Base-by-base conservation (phyloP, 257 asterid genomes). In the Solanum corneliomulleri region DNA sequence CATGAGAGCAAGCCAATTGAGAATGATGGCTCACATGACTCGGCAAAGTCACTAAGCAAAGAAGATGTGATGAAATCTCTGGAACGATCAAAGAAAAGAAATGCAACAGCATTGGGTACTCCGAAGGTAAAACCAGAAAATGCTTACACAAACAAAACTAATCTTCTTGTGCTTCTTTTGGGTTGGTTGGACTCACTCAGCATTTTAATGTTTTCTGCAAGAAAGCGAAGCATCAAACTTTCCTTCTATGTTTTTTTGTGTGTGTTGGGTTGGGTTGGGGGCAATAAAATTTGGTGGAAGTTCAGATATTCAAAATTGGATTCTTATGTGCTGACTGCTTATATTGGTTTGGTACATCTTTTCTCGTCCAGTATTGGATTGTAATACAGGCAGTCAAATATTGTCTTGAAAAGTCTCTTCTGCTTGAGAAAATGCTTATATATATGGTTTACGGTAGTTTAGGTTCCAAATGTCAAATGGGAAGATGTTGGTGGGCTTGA, bases 401-500 rank as follows among this genome's bases (percentile, higher is more conserved):
- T 49, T 49, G 21, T 81, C 66, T 81, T 81, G 69, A 81, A 49
- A 80, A 49, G 31, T 81, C 29, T 49, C 21, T 27, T n/a, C 85
- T 27, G 29, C 85, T 81, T 81, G 69, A 81, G 20, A 49, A 47
- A 49, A 81, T 81, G 66, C 45, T 81, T 81, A 81, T 18, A 18
- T 81, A 81, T 81, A 11, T 81, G 85, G 69, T 81, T 81, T 49
- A 49, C 8, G 18, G 87, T 80, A 66, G 49, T 90, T 87, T 89
- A 95, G 99, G 96, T 96, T 88, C 99, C 99, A 85, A 85, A 97
- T 70, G 92, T 97, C 88, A 94, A 97, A 90, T 97, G 99, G 99
- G 99, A 95, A 88, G 99, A 97, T 89, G 99, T 97, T 83, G 99
- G 99, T 86, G 99, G 99, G 88, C 99, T 97, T 68, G 99, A 97